Percentiles rank a stretch among this genome's conserved stretches.
phyloP scores from a whole-genome alignment of 1,284 basidiomycete species.

The Neolentinus lepideus region DNA sequence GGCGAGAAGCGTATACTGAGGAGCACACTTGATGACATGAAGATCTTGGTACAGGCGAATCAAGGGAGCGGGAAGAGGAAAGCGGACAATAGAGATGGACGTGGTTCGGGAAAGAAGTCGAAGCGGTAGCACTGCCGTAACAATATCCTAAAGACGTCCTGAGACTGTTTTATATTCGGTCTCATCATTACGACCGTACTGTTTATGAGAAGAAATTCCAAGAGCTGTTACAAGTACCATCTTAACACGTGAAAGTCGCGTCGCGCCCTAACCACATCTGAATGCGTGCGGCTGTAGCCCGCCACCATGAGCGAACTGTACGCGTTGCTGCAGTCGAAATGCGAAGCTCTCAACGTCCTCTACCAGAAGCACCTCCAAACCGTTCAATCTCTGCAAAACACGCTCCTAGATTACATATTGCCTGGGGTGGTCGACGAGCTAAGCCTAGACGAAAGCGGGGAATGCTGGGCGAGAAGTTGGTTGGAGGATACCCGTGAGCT shows the following conservation, averaged over 20 bases:
- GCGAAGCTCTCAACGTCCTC: conserved; percentile 14
- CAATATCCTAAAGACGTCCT: background rate
- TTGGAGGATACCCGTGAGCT: conserved; percentile 41
- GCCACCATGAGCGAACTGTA: conserved; percentile 10
- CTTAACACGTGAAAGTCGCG: background rate
- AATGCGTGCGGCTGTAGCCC: conserved; percentile 8
- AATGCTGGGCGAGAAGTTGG: conserved; percentile 50
- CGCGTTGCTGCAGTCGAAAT: conserved; percentile 15
- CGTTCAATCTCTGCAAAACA: conserved; percentile 38
- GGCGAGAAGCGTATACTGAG: conserved; percentile 75
- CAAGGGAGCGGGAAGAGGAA: background rate
- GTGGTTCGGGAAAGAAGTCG: background rate
- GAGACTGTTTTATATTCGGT: too few species aligned
- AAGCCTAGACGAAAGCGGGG: conserved; percentile 35
- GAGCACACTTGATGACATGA: conserved; percentile 21
- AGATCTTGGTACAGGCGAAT: background rate
- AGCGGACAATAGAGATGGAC: background rate
- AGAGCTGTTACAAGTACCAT: background rate
- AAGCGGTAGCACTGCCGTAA: background rate
- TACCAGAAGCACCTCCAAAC: conserved; percentile 41
- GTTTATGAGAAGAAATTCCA: too few species aligned
- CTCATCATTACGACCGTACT: too few species aligned
- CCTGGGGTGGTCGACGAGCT: conserved; percentile 54
- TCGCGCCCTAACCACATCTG: conserved; percentile 24
- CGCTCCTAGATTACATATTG: conserved; percentile 45